Percentiles rank a stretch among this genome's conserved stretches.
Evolutionary conservation across 495 filamentous ascomycete genomes (phyloP).

Genomic region (Parachaetomium inaequale): DNA sequence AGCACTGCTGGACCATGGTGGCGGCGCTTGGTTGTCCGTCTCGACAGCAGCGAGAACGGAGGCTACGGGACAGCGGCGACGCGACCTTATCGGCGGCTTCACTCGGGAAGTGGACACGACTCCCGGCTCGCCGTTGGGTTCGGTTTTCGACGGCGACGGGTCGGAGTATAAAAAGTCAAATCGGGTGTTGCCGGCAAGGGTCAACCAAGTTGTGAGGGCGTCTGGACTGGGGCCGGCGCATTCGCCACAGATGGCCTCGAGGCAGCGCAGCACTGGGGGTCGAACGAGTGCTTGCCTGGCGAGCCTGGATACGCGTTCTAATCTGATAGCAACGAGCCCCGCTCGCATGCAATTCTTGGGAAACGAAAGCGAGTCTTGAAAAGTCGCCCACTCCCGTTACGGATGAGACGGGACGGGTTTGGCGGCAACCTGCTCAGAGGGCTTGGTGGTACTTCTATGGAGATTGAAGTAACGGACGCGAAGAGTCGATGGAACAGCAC

Average conservation of each 20-base stretch:
- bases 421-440: neutral
- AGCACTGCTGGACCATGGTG: slow-evolving; percentile 42
- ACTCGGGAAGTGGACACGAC: neutral
- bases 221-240: neutral
- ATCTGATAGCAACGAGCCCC: neutral
- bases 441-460: neutral
- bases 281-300: neutral
- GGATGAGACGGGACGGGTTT: neutral
- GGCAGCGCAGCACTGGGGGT: neutral
- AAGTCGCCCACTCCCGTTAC: neutral
- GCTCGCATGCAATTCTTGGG: neutral
- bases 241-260: neutral
- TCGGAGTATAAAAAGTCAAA: slow-evolving; percentile 7
- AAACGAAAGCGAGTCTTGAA: neutral
- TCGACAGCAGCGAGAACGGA: too few relatives aligned
- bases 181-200: slow-evolving; percentile 16
- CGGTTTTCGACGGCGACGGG: slow-evolving; percentile 1
- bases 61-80: too few relatives aligned
- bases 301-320: neutral
- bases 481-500: neutral
- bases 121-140: neutral
- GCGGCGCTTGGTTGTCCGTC: neutral
- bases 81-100: neutral
- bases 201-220: neutral
- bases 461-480: neutral